A percentile compares a stretch with the other conserved stretches of the same genome.
Evolutionary conservation across 75 land plant genomes (phyloP).

Genomic region (Adiantum capillusveneris): DNA sequence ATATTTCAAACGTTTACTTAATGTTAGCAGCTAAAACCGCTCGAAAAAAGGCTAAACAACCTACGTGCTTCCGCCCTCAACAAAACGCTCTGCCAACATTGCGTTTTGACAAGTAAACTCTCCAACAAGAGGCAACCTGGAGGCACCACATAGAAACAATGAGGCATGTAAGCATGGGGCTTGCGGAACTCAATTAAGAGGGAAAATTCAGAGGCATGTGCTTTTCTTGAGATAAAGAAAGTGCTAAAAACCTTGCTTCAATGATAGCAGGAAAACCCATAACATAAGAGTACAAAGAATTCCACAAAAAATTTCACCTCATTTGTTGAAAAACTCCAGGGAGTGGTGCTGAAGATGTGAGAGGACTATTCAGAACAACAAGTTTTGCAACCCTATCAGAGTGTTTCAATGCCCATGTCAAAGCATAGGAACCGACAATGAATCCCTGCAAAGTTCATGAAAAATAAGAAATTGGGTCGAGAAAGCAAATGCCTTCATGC

Average conservation of each 20-base stretch:
- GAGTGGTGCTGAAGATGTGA: constrained; percentile 70
- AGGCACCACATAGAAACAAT: no score
- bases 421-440: constrained; percentile 90
- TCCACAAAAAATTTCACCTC: no score
- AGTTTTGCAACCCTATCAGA: constrained; percentile 59
- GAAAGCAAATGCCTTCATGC: constrained; percentile 1
- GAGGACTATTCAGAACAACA: constrained; percentile 70
- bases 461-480: no score
- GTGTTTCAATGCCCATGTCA: constrained; percentile 97
- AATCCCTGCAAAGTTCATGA: constrained; percentile 50
- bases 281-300: no score
- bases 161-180: no score
- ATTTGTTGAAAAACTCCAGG: constrained; percentile 78
- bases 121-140: constrained; percentile 85
- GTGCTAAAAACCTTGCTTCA: no score
- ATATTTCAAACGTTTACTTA: no score
- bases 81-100: constrained; percentile 82
- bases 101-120: constrained; percentile 97
- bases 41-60: constrained; percentile 32
- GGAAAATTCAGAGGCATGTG: no score
- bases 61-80: constrained; percentile 97
- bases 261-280: no score
- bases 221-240: no score
- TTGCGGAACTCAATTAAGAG: no score
- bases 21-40: no score